Conservation (phyloP, 345 rosid genomes). For the Eutrema japonicum region DNA sequence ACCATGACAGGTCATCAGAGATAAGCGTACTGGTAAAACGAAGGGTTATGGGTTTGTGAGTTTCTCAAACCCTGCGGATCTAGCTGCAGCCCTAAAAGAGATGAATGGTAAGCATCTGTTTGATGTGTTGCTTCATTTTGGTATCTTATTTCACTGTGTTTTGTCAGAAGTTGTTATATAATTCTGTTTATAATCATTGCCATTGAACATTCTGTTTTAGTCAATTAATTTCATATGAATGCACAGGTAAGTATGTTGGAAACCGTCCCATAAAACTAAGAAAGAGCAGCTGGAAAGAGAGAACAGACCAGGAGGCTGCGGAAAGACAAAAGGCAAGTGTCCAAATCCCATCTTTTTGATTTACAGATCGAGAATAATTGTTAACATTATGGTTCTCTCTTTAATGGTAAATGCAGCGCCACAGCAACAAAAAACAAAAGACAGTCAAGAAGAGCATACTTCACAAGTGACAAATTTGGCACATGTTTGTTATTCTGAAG, state of each 20-base stretch:
- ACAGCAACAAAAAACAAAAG: conserved; percentile 72
- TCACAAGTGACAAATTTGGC: conserved; percentile 59
- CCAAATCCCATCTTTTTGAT: too few species aligned
- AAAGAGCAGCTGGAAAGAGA: conserved; percentile 98
- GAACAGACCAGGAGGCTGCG: conserved; percentile 74
- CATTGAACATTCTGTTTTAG: neutral
- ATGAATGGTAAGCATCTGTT: conserved; percentile 74
- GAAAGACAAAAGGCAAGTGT: conserved; percentile 69
- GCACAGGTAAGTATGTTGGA: conserved; percentile 94
- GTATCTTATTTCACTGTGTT: neutral
- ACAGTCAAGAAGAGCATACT: conserved; percentile 70
- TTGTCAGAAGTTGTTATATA: conserved; percentile 6
- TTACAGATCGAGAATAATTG: too few species aligned
- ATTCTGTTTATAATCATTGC: conserved; percentile 1
- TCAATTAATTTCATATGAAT: conserved; percentile 20
- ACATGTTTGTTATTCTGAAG: neutral
- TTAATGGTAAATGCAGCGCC: conserved; percentile 46
- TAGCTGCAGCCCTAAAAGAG: conserved; percentile 90
- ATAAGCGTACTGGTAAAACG: conserved; percentile 97
- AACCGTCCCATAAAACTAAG: conserved; percentile 92
- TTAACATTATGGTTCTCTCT: too few species aligned
- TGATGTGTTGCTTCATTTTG: conserved; percentile 15
- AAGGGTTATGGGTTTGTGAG: conserved; percentile 98
- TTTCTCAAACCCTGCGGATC: conserved; percentile 84
- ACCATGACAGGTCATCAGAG: conserved; percentile 82